These are phyloP conservation scores for Bacidia rubella DNA, from an alignment of 495 filamentous ascomycete species.

Conservation along the genomic window DNA sequence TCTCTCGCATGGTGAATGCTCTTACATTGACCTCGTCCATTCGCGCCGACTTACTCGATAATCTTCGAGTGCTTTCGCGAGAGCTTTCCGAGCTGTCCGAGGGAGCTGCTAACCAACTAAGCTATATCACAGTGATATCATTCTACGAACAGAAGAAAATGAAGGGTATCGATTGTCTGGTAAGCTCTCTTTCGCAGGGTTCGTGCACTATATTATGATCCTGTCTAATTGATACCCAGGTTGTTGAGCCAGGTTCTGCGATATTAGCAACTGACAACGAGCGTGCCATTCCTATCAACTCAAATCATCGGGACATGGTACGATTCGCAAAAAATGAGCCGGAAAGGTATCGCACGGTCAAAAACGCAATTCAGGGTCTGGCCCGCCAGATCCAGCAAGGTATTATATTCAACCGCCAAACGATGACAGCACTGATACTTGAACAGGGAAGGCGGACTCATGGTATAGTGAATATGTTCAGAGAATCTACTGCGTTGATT, in stretches of 20 bases:
- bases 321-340: not conserved
- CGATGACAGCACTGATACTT: not conserved
- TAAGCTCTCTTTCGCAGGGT: not conserved
- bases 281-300: slow-evolving; percentile 1
- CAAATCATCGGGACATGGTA: slow-evolving; percentile 3
- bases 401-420: too few species aligned
- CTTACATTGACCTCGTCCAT: not conserved
- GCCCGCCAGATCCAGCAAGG: not conserved
- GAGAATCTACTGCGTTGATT: slow-evolving; percentile 1
- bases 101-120: not conserved
- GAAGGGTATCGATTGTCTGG: slow-evolving; percentile 1
- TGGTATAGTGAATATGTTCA: not conserved
- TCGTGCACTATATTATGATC: not conserved
- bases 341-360: not conserved
- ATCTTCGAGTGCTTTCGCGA: slow-evolving; percentile 4
- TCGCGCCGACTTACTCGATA: not conserved
- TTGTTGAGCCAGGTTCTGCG: slow-evolving; percentile 1
- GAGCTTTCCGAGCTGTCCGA: slow-evolving; percentile 1
- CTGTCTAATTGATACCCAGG: not conserved
- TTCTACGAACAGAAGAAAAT: slow-evolving; percentile 4
- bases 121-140: not conserved
- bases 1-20: slow-evolving; percentile 1
- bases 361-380: not conserved
- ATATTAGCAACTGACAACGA: not conserved
- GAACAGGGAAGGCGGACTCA: not conserved